A percentile compares a stretch with the other conserved stretches of the same genome.
Evolutionary conservation across 169 alveolate genomes (phyloP).

Genomic region (Plasmodium falciparum): DNA sequence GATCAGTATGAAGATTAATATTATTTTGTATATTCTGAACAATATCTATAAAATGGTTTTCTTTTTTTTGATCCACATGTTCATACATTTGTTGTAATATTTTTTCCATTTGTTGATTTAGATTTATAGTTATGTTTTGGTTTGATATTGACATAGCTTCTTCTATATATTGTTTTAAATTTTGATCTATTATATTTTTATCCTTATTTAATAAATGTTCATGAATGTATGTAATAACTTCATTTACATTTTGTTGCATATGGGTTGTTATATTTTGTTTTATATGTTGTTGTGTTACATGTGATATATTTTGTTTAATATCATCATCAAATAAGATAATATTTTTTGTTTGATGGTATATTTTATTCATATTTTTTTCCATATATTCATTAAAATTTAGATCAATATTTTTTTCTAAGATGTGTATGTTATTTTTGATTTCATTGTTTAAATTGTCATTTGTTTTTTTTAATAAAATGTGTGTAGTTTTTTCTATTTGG

Average conservation of each 20-base stretch:
- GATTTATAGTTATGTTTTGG: neutral
- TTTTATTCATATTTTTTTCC: neutral
- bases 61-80: neutral
- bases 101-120: constrained; percentile 1
- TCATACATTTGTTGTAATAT: neutral
- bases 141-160: neutral
- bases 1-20: neutral
- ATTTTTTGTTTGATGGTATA: no score
- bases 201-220: no score
- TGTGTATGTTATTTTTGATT: constrained; percentile 8
- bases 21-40: neutral
- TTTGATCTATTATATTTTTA: no score
- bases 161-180: no score
- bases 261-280: no score
- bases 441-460: constrained; percentile 8
- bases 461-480: neutral
- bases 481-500: constrained; percentile 18
- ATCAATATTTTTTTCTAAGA: constrained; percentile 20
- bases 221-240: no score
- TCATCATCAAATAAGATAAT: no score
- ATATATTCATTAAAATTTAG: neutral
- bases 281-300: no score
- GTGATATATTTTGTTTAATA: no score
- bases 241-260: no score
- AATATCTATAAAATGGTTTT: no score